Conservation (phyloP, 2,329 filamentous ascomycete species). For the Diplodia sapinea region DNA sequence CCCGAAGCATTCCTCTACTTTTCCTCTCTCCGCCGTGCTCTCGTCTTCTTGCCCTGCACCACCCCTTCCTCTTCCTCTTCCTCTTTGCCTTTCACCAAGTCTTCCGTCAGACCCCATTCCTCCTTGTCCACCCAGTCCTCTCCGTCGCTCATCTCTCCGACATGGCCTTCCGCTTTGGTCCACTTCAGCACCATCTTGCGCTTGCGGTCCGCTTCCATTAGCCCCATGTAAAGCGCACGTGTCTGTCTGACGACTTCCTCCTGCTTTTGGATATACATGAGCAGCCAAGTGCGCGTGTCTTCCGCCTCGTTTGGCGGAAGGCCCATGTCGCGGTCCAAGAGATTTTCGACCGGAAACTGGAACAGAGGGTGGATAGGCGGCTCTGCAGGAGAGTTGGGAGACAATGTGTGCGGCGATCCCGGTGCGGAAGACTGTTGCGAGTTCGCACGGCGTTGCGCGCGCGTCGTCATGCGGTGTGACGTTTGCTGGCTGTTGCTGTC, state of each 20-base stretch:
- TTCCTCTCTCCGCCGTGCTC: constrained; percentile 35
- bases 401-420: constrained; percentile 35
- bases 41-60: constrained; percentile 57
- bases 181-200: constrained; percentile 74
- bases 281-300: constrained; percentile 74
- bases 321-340: constrained; percentile 72
- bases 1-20: constrained; percentile 9
- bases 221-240: constrained; percentile 69
- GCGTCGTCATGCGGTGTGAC: constrained; percentile 61
- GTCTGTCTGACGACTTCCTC: constrained; percentile 79
- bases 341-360: constrained; percentile 65
- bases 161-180: constrained; percentile 78
- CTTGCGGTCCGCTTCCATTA: constrained; percentile 74
- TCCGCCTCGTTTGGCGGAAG: constrained; percentile 77
- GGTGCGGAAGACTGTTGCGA: constrained; percentile 31
- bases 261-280: constrained; percentile 83
- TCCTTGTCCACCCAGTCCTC: constrained; percentile 89
- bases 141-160: constrained; percentile 81
- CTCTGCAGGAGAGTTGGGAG: constrained; percentile 54
- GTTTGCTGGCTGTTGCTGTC: constrained; percentile 41
- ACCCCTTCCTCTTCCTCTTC: constrained; percentile 70
- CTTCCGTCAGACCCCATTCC: constrained; percentile 76
- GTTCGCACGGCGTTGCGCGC: constrained; percentile 56
- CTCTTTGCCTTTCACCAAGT: constrained; percentile 80
- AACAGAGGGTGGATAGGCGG: constrained; percentile 78